A percentile compares a stretch with the other conserved stretches of the same genome.
Conservation (phyloP, 805 yeast species). For the Pichia californica region DNA sequence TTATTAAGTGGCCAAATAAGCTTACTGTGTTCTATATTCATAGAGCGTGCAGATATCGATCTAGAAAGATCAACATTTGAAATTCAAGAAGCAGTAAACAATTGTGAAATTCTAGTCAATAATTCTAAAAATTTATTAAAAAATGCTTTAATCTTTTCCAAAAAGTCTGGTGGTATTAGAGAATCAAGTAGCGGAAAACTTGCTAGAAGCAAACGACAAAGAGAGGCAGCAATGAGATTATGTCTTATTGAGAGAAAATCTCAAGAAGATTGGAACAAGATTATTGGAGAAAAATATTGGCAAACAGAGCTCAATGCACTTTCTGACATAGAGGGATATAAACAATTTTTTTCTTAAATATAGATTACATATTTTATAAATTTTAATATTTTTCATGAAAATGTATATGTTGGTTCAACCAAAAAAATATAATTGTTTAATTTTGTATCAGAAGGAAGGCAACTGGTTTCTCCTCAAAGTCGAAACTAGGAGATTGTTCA, state of each 20-base stretch:
- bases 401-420: neutral
- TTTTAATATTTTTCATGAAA: too few relatives aligned
- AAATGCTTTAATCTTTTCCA: conserved; percentile 40
- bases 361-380: too few relatives aligned
- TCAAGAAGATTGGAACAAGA: conserved; percentile 19
- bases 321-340: conserved; percentile 20
- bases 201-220: conserved; percentile 34
- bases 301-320: conserved; percentile 22
- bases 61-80: conserved; percentile 38
- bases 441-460: conserved; percentile 17
- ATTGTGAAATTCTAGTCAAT: conserved; percentile 27
- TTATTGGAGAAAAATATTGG: conserved; percentile 25
- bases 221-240: conserved; percentile 40
- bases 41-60: conserved; percentile 50
- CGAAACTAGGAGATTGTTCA: conserved; percentile 24
- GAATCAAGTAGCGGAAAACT: conserved; percentile 40
- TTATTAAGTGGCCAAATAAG: conserved; percentile 20
- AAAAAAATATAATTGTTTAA: conserved; percentile 5
- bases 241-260: conserved; percentile 39
- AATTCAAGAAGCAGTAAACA: conserved; percentile 27
- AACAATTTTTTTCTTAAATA: neutral
- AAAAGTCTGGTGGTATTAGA: conserved; percentile 44
- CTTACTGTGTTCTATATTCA: conserved; percentile 36
- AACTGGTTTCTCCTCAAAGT: conserved; percentile 21
- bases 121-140: conserved; percentile 40